Percentiles rank a stretch among this genome's conserved stretches.
Evolutionary conservation across 1,284 basidiomycete genomes (phyloP).

Genomic region (Leccinum pallidistipes): DNA sequence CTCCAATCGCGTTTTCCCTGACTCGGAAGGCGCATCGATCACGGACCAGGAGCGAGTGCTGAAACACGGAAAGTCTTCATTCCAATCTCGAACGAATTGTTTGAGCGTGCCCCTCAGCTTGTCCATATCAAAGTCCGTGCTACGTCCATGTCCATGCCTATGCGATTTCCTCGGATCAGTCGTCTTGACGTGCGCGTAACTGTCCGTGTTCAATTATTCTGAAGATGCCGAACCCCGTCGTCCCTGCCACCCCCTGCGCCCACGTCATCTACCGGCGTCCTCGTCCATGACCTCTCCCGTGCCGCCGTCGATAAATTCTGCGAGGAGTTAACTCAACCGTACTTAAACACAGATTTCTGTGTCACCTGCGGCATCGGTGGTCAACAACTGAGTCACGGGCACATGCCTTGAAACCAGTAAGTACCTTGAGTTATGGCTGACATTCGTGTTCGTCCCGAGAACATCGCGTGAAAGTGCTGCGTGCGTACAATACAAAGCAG

Average conservation of each 20-base stretch:
- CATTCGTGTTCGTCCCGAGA: no score
- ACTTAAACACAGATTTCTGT: no score
- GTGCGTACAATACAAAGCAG: no score
- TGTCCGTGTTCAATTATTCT: conserved; percentile 30
- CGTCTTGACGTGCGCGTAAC: conserved; percentile 27
- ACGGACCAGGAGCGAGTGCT: background rate
- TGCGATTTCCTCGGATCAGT: conserved; percentile 25
- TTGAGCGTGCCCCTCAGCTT: conserved; percentile 88
- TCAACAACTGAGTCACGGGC: no score
- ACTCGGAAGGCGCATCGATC: background rate
- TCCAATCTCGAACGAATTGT: conserved; percentile 92
- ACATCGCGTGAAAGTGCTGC: no score
- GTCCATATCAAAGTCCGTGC: conserved; percentile 74
- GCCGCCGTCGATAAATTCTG: no score
- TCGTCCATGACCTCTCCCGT: conserved; percentile 22
- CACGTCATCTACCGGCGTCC: background rate
- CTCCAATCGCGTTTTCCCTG: conserved; percentile 76
- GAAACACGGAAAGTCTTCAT: conserved; percentile 47
- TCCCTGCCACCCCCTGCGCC: no score
- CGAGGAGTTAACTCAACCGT: no score
- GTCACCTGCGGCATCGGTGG: conserved; percentile 14
- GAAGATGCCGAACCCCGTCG: background rate
- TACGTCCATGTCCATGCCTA: background rate
- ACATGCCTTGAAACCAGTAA: no score
- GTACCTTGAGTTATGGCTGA: no score